These are phyloP conservation scores for Linaria vulgaris DNA, from an alignment of 257 asterid genomes.

Conservation along the genomic window DNA sequence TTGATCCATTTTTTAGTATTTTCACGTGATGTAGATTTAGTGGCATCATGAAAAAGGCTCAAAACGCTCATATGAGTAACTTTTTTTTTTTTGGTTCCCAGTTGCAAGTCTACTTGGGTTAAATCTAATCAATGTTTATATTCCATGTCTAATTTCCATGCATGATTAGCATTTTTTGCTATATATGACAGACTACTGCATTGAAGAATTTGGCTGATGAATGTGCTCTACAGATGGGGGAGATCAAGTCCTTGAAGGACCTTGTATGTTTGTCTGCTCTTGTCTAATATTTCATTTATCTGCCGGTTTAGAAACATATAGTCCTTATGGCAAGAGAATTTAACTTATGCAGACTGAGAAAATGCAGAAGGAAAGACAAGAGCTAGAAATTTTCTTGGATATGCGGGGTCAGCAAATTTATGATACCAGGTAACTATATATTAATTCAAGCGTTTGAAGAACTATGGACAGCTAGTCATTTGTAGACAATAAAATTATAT, in stretches of 20 bases:
- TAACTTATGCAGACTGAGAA: slow-evolving; percentile 63
- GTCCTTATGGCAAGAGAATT: slow-evolving; percentile 19
- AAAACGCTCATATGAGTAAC: background rate
- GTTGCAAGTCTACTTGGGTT: background rate
- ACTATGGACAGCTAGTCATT: slow-evolving; percentile 7
- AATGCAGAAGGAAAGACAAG: slow-evolving; percentile 78
- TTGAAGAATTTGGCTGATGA: slow-evolving; percentile 56
- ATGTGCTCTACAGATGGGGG: slow-evolving; percentile 52
- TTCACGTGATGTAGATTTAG: background rate
- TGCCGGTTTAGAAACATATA: slow-evolving; percentile 19
- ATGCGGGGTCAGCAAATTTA: slow-evolving; percentile 80
- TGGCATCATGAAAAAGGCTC: slow-evolving; percentile 1
- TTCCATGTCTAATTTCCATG: background rate
- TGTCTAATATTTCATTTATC: slow-evolving; percentile 16
- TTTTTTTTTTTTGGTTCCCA: background rate
- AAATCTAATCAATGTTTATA: background rate
- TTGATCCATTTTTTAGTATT: no score
- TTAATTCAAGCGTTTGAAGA: slow-evolving; percentile 9
- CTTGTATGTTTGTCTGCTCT: slow-evolving; percentile 46
- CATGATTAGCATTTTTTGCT: background rate
- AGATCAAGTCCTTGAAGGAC: slow-evolving; percentile 69
- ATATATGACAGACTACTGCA: slow-evolving; percentile 63
- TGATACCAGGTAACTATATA: slow-evolving; percentile 63
- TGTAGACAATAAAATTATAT: slow-evolving; percentile 6
- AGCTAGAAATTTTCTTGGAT: slow-evolving; percentile 78